Percentiles rank a stretch among this genome's conserved stretches.
These are phyloP conservation scores for Phytopythium oedochilum DNA, from an alignment of 352 stramenopile species.

Conservation along the genomic window DNA sequence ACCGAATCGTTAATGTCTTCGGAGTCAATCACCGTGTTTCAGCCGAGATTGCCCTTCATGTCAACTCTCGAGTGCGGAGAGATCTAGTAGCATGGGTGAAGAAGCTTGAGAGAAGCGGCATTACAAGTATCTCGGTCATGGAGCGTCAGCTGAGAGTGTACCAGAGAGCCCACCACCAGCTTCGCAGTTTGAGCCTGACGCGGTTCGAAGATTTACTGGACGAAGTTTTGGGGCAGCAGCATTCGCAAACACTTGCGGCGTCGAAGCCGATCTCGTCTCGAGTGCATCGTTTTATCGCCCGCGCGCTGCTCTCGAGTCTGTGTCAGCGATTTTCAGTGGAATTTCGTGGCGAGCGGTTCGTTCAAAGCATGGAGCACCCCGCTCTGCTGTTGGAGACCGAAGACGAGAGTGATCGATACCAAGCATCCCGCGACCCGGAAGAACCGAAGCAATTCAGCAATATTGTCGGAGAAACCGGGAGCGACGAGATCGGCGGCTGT, in stretches of 20 bases:
- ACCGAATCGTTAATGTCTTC: slow-evolving; percentile 50
- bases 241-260: neutral
- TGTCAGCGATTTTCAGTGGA: neutral
- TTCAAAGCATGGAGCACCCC: neutral
- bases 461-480: neutral
- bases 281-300: neutral
- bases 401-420: neutral
- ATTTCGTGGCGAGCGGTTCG: neutral
- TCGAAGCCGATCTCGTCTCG: neutral
- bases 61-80: slow-evolving; percentile 40
- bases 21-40: slow-evolving; percentile 57
- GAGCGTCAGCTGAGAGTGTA: slow-evolving; percentile 30
- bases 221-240: slow-evolving; percentile 1
- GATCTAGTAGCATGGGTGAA: slow-evolving; percentile 50
- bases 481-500: neutral
- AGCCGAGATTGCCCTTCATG: slow-evolving; percentile 42
- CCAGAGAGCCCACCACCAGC: slow-evolving; percentile 19
- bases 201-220: slow-evolving; percentile 27
- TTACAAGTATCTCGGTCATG: slow-evolving; percentile 49
- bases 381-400: neutral
- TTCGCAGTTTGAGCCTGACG: slow-evolving; percentile 21
- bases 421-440: no score
- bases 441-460: neutral
- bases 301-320: neutral
- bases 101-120: slow-evolving; percentile 52